Base-by-base conservation (phyloP, 805 yeast species). In the Yamadazyma tumulicola region DNA sequence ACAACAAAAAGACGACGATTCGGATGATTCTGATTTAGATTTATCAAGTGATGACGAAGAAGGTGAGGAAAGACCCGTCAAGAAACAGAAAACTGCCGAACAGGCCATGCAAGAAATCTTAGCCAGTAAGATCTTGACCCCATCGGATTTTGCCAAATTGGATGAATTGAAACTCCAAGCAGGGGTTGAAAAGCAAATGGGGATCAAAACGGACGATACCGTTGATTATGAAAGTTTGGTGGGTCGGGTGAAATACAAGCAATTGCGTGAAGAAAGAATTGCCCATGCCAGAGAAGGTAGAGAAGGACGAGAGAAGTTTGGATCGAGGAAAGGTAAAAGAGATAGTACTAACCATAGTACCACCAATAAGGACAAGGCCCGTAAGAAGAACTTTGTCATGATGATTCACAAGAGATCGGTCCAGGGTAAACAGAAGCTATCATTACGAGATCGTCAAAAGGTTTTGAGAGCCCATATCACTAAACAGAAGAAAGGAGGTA, bases 361-460 rank as follows among this genome's bases (percentile, higher is more conserved):
- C 8, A 93, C 99, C 2, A 93, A 93, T 61, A 79, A 79, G 63
- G 97, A 94, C 64, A 93, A 93, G 77, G 94, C 88, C 16, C 77
- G 97, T 61, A 87, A 87, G 87, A 93, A 93, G 96, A 93, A 93
- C 65, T 93, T 88, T 56, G 91, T 93, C 57, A 93, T 93, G 99
- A 85, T 85, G 91, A 85, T 93, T 49, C 99, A 93, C 64, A 93
- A 91, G 68, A 79, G 79, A 52, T 80, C 85, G 32, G 97, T 93
- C 25, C 95, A 85, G 61, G 97, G 97, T 44, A 93, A 93, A 62
- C 89, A 83, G 45, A 85, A 81, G 65, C 71, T 83, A 74, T 85
- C 96, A 38, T 69, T 93, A 50, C 74, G 96, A 51, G 97, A 93
- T 59, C 81, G 87, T 60, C 97, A 89, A 60, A 85, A 79, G 59